A percentile compares a stretch with the other conserved stretches of the same genome.
Conservation (phyloP, 768 basidiomycete genomes). For the Boletales sp. region DNA sequence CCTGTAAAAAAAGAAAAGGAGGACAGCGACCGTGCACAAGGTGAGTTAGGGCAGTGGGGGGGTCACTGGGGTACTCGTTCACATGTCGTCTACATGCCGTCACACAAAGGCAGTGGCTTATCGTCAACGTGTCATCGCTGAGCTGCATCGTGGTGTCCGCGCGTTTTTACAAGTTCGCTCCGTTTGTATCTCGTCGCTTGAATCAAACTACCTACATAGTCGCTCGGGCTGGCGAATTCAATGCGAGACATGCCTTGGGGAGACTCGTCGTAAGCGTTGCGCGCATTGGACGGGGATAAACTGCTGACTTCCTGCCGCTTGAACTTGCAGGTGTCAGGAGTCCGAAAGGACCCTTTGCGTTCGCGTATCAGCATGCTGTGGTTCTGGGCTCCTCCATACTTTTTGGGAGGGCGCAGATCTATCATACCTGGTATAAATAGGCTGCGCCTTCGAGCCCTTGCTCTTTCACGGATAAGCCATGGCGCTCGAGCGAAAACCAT, state of each 20-base stretch:
- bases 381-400: conserved; percentile 2
- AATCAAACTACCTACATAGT: background rate
- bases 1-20: background rate
- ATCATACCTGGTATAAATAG: conserved; percentile 4
- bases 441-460: background rate
- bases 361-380: background rate
- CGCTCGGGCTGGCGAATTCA: background rate
- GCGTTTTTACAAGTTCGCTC: background rate
- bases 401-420: too few species aligned
- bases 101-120: too few species aligned
- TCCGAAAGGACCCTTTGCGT: background rate
- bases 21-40: conserved; percentile 4
- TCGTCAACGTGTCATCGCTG: background rate
- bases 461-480: conserved; percentile 11
- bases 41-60: conserved; percentile 8
- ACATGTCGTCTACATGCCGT: background rate
- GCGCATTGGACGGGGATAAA: too few species aligned
- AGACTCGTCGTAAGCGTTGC: too few species aligned
- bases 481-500: conserved; percentile 28
- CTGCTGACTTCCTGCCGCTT: too few species aligned
- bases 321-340: too few species aligned
- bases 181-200: too few species aligned
- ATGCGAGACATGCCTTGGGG: too few species aligned
- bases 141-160: conserved; percentile 5
- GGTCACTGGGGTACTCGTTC: background rate